phyloP scores from a whole-genome alignment of 805 yeast species.

The Wickerhamomyces ciferrii region DNA sequence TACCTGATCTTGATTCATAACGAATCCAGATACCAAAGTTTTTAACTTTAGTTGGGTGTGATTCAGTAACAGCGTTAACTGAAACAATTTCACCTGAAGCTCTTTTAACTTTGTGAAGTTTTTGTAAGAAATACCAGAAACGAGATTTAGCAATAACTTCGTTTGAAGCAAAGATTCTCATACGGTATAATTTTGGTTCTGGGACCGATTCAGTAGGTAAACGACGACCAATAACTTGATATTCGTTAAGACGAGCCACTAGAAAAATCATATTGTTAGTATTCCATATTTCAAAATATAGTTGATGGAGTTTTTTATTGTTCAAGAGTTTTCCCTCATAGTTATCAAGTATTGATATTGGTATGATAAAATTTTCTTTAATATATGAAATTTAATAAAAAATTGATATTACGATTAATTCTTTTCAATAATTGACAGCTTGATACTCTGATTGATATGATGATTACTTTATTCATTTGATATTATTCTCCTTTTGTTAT shows the following conservation, averaged over 20 bases:
- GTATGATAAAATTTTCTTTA: too few relatives aligned
- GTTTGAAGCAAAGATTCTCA: conserved; percentile 99
- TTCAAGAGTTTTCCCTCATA: too few relatives aligned
- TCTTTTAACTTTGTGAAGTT: conserved; percentile 99
- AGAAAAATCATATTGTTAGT: conserved; percentile 9
- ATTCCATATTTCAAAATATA: too few relatives aligned
- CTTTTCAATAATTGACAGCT: too few relatives aligned
- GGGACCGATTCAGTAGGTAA: conserved; percentile 98
- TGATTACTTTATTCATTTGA: too few relatives aligned
- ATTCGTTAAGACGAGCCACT: conserved; percentile 98
- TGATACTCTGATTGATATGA: too few relatives aligned
- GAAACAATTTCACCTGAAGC: conserved; percentile 99
- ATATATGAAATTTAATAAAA: too few relatives aligned
- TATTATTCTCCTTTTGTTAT: too few relatives aligned
- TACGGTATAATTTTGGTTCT: conserved; percentile 99
- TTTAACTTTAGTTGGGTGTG: conserved; percentile 98
- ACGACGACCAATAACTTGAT: conserved; percentile 99
- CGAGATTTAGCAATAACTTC: conserved; percentile 99
- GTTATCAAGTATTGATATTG: too few relatives aligned
- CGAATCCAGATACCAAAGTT: conserved; percentile 99
- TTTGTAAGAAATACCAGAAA: conserved; percentile 99
- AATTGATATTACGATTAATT: too few relatives aligned
- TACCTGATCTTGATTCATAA: conserved; percentile 99
- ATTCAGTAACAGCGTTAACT: conserved; percentile 85
- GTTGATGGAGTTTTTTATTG: not conserved